Evolutionary conservation across 805 yeast genomes (phyloP).

Genomic region (Nematodospora valgi): DNA sequence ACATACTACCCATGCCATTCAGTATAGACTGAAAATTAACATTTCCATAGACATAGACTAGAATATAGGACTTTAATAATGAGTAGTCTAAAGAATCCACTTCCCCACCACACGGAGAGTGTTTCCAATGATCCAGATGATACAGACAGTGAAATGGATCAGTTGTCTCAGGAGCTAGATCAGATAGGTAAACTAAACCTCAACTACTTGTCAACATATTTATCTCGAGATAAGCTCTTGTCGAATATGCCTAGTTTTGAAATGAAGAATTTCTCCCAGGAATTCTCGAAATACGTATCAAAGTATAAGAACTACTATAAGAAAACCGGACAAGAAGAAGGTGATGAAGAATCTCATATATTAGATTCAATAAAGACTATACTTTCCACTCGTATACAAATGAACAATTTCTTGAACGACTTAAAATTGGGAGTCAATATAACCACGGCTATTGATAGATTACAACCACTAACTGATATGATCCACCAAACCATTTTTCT

Average conservation of each 20-base stretch:
- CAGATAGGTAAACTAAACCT: slow-evolving; percentile 46
- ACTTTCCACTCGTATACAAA: slow-evolving; percentile 38
- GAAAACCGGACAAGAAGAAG: slow-evolving; percentile 7
- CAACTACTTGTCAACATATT: slow-evolving; percentile 19
- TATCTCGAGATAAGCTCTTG: slow-evolving; percentile 6
- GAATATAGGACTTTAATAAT: no score
- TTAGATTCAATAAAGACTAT: slow-evolving; percentile 36
- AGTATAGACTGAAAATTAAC: no score
- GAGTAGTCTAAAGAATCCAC: no score
- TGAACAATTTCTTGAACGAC: slow-evolving; percentile 39
- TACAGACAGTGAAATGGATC: slow-evolving; percentile 17
- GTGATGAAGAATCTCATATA: slow-evolving; percentile 16
- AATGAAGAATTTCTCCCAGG: slow-evolving; percentile 25
- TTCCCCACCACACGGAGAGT: no score
- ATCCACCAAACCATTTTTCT: slow-evolving; percentile 46
- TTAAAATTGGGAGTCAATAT: slow-evolving; percentile 46
- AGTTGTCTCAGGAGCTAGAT: slow-evolving; percentile 46
- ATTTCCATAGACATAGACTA: no score
- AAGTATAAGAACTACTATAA: slow-evolving; percentile 18
- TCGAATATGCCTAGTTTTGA: slow-evolving; percentile 17
- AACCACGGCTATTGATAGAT: slow-evolving; percentile 49
- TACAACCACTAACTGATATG: slow-evolving; percentile 44
- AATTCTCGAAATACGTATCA: slow-evolving; percentile 27
- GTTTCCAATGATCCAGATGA: slow-evolving; percentile 2
- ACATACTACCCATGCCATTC: no score